Base-by-base conservation (phyloP, 495 filamentous ascomycete species). In the Cenococcum geophilum region DNA sequence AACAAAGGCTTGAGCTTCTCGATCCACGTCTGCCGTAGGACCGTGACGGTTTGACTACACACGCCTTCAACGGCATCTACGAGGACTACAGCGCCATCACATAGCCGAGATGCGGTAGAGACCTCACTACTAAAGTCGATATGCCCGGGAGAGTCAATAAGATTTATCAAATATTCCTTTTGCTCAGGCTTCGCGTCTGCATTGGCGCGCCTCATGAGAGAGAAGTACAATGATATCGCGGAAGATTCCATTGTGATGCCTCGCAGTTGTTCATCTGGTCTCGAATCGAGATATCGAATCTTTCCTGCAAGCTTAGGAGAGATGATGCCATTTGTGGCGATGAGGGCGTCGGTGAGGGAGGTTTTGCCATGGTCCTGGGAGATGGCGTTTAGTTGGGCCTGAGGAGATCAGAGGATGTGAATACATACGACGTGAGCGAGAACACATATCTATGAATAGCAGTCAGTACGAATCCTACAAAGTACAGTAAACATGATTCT, bases 201-300 rank as follows among this genome's bases (percentile, higher is more conserved):
- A 10, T 81, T 75, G 42, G 83, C 73, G 56, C 88, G 81, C 27
- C 85, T 84, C 52, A 92, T 76, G 80, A 99, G 89, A 25, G 91
- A 92, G 75, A 99, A 97, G 78, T 89, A 93, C 52, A 99, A 77
- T 4, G 95, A 97, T 61, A 99, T 99, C 57, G 93, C 93, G 16
- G 92, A 97, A 0, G 95, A 97, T 74, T 99, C 93, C 93, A 99
- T 99, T 11, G 93, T 99, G 68, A 99, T 99, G 35, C 93, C 95
- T 48, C 93, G 87, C 9, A 91, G 82, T 76, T 99, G 93, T 75
- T 99, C 93, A 76, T 99, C 93, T 14, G 95, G 91, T 48, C 93
- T 83, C 20, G 92, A 96, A 74, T 99, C 93, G 27, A 99, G 85
- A 72, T 96, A 99, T 67, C 93, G 89, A 74, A 97, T 96, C 78